Conservation (phyloP, 306 rosid genomes). For the Corylus avellana region DNA sequence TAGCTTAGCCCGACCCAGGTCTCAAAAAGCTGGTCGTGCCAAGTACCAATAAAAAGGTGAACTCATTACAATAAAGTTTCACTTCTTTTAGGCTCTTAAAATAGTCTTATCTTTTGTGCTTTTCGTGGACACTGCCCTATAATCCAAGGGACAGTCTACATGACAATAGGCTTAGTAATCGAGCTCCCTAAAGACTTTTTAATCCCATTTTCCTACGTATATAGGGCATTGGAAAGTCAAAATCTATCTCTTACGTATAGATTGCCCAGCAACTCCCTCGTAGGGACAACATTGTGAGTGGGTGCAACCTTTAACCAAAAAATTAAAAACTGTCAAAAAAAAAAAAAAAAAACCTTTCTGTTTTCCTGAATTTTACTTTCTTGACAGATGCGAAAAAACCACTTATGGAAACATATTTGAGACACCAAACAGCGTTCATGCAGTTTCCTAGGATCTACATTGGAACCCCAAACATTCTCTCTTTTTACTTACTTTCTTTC, state of each 20-base stretch:
- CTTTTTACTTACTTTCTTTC: neutral
- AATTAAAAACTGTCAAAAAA: neutral
- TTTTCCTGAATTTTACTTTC: neutral
- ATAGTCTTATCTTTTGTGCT: slow-evolving; percentile 27
- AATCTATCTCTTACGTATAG: neutral
- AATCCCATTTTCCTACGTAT: neutral
- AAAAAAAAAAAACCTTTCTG: neutral
- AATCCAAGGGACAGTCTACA: slow-evolving; percentile 11
- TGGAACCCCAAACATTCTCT: slow-evolving; percentile 15
- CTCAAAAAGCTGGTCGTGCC: slow-evolving; percentile 50
- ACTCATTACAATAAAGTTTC: slow-evolving; percentile 30
- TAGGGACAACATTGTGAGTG: slow-evolving; percentile 15
- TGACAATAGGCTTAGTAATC: slow-evolving; percentile 9
- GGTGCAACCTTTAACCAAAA: slow-evolving; percentile 16
- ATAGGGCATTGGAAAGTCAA: slow-evolving; percentile 17
- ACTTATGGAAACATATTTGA: slow-evolving; percentile 1
- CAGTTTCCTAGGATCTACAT: slow-evolving; percentile 4
- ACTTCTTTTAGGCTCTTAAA: slow-evolving; percentile 6
- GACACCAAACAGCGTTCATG: slow-evolving; percentile 2
- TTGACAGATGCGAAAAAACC: neutral
- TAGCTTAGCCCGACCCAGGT: slow-evolving; percentile 26
- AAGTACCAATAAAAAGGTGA: slow-evolving; percentile 55
- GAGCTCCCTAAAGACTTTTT: slow-evolving; percentile 2
- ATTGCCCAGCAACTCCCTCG: slow-evolving; percentile 6
- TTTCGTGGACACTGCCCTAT: slow-evolving; percentile 15